Base-by-base conservation (phyloP, 164 flowering plant species). In the Aristolochia californica region DNA sequence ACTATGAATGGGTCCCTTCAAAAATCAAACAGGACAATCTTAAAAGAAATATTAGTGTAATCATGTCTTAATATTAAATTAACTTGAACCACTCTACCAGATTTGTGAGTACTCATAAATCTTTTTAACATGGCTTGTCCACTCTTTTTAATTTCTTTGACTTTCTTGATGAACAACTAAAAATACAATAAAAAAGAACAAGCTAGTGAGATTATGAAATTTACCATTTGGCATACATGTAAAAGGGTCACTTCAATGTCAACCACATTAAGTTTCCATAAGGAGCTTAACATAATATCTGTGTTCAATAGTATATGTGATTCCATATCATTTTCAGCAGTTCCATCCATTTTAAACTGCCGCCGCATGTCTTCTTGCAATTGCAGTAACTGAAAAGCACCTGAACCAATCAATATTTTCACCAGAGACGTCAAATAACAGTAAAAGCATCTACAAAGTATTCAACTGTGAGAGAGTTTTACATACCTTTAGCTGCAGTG, bases 221-320 rank as follows among this genome's bases (percentile, higher is more conserved):
- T 71, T 62, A 88, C 95, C 93, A 91, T 79, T 79, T 91, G 93
- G 64, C 96, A 91, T 18, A 91, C 98, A 60, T 84, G 93, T 59
- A 80, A 27, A 22, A 91, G 82, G 24, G 98, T 91, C 47, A 82
- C 78, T 78, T 91, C 96, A 65, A 91, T 83, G 72, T 91, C 98
- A 16, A 87, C 93, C 0, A 91, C 96, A 70, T 91, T 88, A 66
- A 88, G 59, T 64, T 86, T 91, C 98, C 98, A 91, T 24, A 91
- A 62, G 1, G 96, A 88, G 73, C 70, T 86, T 83, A 84, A 74
- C 66, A 86, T 65, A 12, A 81, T 76, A 52, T 83, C 88, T 62
- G 80, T 88, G 56, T 88, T 83, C 17, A 66, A 62, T 43, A 69
- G 69, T 21, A 81, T 64, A 45, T 85, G 85, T n/a, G 96, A 70